phyloP scores from a whole-genome alignment of 345 rosid species.

The Eucalyptus regnans region DNA sequence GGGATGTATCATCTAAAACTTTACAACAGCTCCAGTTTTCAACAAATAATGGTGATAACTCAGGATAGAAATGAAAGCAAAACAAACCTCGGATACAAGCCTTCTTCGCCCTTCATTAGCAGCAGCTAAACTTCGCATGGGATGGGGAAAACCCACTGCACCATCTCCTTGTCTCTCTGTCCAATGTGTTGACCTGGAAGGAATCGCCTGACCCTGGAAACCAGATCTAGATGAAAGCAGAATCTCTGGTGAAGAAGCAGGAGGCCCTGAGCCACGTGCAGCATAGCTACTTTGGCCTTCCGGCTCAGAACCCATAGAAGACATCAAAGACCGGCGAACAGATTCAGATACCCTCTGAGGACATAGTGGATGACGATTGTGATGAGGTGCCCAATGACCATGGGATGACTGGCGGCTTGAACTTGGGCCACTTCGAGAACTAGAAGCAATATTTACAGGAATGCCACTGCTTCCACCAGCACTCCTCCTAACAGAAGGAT shows the following conservation, averaged over 20 bases:
- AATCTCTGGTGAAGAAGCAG: constrained; percentile 28
- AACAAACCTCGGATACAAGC: constrained; percentile 70
- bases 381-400: constrained; percentile 36
- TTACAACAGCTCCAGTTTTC: neutral
- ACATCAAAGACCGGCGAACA: constrained; percentile 55
- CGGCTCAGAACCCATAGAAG: constrained; percentile 35
- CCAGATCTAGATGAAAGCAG: constrained; percentile 34
- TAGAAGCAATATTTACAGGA: constrained; percentile 38
- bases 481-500: constrained; percentile 22
- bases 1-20: neutral
- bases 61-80: neutral
- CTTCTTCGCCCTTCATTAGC: constrained; percentile 69
- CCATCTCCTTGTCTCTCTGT: constrained; percentile 54
- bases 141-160: constrained; percentile 33
- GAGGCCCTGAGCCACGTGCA: constrained; percentile 17
- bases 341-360: constrained; percentile 61
- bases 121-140: constrained; percentile 43
- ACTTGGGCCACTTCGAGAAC: constrained; percentile 31
- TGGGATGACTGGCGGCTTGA: constrained; percentile 38
- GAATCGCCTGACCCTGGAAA: constrained; percentile 12
- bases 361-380: constrained; percentile 25
- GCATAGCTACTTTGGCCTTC: constrained; percentile 33
- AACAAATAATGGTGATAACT: neutral
- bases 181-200: constrained; percentile 47
- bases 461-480: constrained; percentile 11